A percentile compares a stretch with the other conserved stretches of the same genome.
Conservation (phyloP, 2,329 filamentous ascomycete species). For the Ophiostoma pallidulum region DNA sequence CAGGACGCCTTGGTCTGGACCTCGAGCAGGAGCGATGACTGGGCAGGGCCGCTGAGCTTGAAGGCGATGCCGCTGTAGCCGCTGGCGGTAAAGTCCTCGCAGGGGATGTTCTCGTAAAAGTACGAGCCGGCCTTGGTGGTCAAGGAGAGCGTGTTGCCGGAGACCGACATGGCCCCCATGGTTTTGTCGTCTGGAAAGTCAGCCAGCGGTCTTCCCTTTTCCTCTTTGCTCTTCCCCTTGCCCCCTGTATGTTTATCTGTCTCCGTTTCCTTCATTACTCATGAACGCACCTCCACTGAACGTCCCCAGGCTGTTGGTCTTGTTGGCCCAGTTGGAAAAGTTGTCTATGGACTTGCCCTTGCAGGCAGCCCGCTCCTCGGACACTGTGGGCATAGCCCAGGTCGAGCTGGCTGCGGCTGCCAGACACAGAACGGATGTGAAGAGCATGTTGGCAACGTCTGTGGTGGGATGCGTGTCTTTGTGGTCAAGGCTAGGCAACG, state of each 20-base stretch:
- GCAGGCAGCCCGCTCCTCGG: constrained; percentile 17
- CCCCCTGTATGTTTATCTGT: no score
- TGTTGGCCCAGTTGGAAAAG: constrained; percentile 21
- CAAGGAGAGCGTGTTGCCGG: constrained; percentile 37
- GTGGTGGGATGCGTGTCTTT: no score
- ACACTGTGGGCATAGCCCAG: background rate
- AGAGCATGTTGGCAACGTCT: background rate
- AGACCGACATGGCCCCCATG: constrained; percentile 33
- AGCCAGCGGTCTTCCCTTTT: no score
- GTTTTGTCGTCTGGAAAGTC: constrained; percentile 36
- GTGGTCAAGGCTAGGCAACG: no score
- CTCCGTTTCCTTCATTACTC: no score
- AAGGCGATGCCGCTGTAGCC: constrained; percentile 40
- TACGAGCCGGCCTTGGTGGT: constrained; percentile 39
- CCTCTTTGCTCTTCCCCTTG: no score
- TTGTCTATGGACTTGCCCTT: constrained; percentile 22
- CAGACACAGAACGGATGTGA: background rate
- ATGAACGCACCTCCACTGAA: constrained; percentile 21
- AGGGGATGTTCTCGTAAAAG: constrained; percentile 44
- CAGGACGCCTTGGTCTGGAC: constrained; percentile 15
- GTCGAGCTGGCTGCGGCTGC: background rate
- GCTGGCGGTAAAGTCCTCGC: constrained; percentile 32
- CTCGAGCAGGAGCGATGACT: constrained; percentile 13
- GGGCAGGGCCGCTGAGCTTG: constrained; percentile 33
- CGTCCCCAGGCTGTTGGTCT: constrained; percentile 21